These are phyloP conservation scores for Neoscytalidium dimidiatum DNA, from an alignment of 2,329 filamentous ascomycete species.

Conservation along the genomic window DNA sequence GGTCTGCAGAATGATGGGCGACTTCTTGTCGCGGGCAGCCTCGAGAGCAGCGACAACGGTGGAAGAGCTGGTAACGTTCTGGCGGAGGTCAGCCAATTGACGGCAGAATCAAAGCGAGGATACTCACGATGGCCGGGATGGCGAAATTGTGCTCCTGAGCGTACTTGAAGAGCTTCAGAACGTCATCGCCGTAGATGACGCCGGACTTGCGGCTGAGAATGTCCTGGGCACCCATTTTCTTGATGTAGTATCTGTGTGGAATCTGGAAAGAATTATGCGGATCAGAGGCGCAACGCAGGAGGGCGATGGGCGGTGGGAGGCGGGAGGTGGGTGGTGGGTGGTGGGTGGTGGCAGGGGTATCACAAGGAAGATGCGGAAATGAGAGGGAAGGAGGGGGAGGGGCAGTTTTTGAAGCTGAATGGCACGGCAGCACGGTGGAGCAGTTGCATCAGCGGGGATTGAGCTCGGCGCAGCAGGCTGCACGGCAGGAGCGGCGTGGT, in stretches of 20 bases:
- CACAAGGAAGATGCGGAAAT: constrained; percentile 14
- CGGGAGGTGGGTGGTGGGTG: not conserved
- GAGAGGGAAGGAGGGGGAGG: constrained; percentile 20
- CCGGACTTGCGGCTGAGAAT: constrained; percentile 65
- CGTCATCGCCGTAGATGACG: constrained; percentile 66
- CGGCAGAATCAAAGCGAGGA: constrained; percentile 19
- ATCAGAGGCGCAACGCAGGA: not conserved
- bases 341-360: not conserved
- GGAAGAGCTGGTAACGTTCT: constrained; percentile 90
- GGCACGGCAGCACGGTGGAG: constrained; percentile 1
- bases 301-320: constrained; percentile 7
- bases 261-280: not conserved
- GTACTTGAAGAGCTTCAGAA: constrained; percentile 78
- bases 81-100: constrained; percentile 22
- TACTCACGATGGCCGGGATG: constrained; percentile 69
- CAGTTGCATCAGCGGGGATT: constrained; percentile 18
- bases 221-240: constrained; percentile 51
- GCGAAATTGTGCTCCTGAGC: constrained; percentile 85
- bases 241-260: not conserved
- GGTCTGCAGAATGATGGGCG: constrained; percentile 89
- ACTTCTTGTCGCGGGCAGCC: constrained; percentile 88
- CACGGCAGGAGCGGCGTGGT: not conserved
- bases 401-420: constrained; percentile 16
- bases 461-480: too few relatives aligned
- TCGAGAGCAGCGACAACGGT: constrained; percentile 85